Evolutionary conservation across 164 flowering plant genomes (phyloP).

Genomic region (Tetracentron sinense): DNA sequence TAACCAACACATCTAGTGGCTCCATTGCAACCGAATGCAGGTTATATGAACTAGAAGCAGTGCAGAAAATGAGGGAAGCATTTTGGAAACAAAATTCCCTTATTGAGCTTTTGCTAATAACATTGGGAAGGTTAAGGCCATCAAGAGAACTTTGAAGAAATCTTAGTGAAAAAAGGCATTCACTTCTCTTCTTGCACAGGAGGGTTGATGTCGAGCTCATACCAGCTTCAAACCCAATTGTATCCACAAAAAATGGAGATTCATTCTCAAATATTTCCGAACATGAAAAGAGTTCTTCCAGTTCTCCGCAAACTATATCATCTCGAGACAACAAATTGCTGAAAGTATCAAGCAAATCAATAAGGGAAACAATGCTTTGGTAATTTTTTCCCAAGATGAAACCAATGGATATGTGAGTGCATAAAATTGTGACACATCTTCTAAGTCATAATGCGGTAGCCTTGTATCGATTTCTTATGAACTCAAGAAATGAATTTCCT

Average conservation of each 20-base stretch:
- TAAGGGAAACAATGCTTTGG: background rate
- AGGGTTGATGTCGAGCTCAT: background rate
- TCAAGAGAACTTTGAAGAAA: constrained; percentile 9
- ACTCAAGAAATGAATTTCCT: constrained; percentile 4
- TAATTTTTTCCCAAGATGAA: constrained; percentile 4
- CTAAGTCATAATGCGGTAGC: background rate
- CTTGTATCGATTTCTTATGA: background rate
- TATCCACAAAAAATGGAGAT: no score
- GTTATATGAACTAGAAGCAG: constrained; percentile 30
- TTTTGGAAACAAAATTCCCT: constrained; percentile 20
- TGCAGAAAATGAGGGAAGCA: constrained; percentile 32
- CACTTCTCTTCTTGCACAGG: background rate
- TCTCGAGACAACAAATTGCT: constrained; percentile 13
- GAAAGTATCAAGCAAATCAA: constrained; percentile 20
- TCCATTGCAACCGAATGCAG: constrained; percentile 7
- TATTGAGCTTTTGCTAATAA: background rate
- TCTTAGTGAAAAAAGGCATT: constrained; percentile 18
- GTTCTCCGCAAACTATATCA: constrained; percentile 7
- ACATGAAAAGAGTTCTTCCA: constrained; percentile 13
- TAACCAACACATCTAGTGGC: constrained; percentile 23
- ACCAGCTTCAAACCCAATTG: background rate
- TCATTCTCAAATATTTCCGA: no score
- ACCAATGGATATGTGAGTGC: constrained; percentile 19
- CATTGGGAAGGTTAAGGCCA: constrained; percentile 7
- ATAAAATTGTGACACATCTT: constrained; percentile 4